A percentile compares a stretch with the other conserved stretches of the same genome.
These are phyloP conservation scores for Jamesozyma rosinii DNA, from an alignment of 805 yeast species.

Conservation along the genomic window DNA sequence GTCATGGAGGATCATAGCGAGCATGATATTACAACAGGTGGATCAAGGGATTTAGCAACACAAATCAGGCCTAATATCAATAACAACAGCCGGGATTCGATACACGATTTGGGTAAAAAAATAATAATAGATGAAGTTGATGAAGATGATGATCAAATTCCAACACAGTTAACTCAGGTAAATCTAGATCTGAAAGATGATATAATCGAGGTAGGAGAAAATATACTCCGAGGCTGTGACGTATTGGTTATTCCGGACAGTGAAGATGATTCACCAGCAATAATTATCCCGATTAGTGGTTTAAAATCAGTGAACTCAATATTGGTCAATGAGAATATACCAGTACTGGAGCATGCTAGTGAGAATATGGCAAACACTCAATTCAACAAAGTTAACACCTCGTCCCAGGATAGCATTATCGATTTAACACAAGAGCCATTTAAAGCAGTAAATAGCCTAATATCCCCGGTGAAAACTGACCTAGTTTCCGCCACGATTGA, in stretches of 20 bases:
- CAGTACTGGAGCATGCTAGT: not conserved
- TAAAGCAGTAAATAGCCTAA: slow-evolving; percentile 21
- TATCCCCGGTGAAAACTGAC: slow-evolving; percentile 23
- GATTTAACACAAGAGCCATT: slow-evolving; percentile 27
- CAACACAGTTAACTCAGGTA: not conserved
- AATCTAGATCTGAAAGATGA: not conserved
- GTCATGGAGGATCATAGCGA: slow-evolving; percentile 18
- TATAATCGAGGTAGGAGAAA: not conserved
- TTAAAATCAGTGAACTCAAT: not conserved
- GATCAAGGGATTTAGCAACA: not conserved
- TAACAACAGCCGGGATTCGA: not conserved
- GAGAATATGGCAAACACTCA: not conserved
- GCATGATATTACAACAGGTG: not conserved
- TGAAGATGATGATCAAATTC: not conserved
- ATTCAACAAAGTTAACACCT: not conserved
- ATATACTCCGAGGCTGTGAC: not conserved
- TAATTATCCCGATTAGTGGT: slow-evolving; percentile 8
- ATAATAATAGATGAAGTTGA: not conserved
- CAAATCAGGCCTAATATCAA: not conserved
- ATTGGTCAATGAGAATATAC: not conserved
- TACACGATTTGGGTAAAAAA: not conserved
- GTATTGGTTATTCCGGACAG: slow-evolving; percentile 5
- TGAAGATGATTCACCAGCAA: slow-evolving; percentile 2
- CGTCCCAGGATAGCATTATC: slow-evolving; percentile 11
- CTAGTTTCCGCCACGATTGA: not conserved